Conservation (phyloP, 73 alveolate genomes). For the Paramecium sonneborni region DNA sequence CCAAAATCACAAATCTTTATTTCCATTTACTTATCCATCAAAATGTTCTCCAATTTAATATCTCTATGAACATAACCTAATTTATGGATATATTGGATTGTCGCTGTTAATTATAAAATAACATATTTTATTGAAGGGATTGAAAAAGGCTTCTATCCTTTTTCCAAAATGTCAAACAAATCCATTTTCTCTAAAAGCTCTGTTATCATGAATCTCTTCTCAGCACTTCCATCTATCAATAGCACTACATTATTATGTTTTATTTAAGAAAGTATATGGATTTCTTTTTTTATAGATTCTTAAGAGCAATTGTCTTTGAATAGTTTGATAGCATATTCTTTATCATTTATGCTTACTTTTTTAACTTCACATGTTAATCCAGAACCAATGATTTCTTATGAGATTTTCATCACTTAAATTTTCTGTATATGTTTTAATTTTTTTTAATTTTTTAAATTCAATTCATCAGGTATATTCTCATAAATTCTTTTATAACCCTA, state of each 20-base stretch:
- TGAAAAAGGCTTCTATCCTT: neutral
- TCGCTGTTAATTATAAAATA: conserved; percentile 68
- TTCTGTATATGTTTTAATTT: neutral
- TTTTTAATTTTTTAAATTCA: neutral
- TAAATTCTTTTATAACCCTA: neutral
- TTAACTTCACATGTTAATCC: neutral
- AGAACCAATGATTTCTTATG: neutral
- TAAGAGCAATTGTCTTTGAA: neutral
- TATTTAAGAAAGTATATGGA: neutral
- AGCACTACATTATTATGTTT: neutral
- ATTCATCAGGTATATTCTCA: neutral
- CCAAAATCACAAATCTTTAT: conserved; percentile 61
- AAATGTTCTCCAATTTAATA: conserved; percentile 84
- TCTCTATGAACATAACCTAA: conserved; percentile 82
- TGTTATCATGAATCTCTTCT: neutral
- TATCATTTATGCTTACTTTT: neutral
- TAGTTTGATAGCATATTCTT: neutral
- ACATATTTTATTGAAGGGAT: neutral
- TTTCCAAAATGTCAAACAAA: conserved; percentile 25
- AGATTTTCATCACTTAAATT: neutral
- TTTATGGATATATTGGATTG: conserved; percentile 61
- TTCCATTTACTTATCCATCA: conserved; percentile 65
- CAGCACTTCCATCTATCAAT: neutral
- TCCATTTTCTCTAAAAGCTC: neutral
- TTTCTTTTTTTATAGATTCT: neutral